A percentile compares a stretch with the other conserved stretches of the same genome.
Conservation (phyloP, 768 basidiomycete genomes). For the Naematelia encephala region DNA sequence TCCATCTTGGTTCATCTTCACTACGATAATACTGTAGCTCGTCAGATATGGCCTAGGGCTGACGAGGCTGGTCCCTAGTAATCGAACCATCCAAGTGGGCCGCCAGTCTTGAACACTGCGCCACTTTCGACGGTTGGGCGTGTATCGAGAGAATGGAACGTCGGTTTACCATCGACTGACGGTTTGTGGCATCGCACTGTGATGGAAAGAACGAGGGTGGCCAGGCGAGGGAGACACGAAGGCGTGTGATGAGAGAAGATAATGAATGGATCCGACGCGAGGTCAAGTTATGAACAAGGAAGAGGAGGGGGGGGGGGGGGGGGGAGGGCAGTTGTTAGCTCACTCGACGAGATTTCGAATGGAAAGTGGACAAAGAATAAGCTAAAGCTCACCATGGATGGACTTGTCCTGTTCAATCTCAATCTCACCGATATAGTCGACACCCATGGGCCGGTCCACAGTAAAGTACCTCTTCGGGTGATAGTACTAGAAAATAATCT, state of each 20-base stretch:
- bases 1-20: too few relatives aligned
- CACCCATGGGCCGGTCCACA: slow-evolving; percentile 40
- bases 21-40: too few relatives aligned
- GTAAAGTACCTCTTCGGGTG: slow-evolving; percentile 45
- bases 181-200: slow-evolving; percentile 43
- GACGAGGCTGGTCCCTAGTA: slow-evolving; percentile 22
- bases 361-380: too few relatives aligned
- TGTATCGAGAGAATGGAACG: slow-evolving; percentile 50
- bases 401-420: slow-evolving; percentile 48
- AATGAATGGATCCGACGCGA: too few relatives aligned
- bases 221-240: background rate
- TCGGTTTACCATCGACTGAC: slow-evolving; percentile 16
- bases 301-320: background rate
- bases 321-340: slow-evolving; percentile 1
- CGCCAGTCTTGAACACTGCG: slow-evolving; percentile 44
- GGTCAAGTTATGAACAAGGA: background rate
- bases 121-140: slow-evolving; percentile 43
- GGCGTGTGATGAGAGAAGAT: background rate
- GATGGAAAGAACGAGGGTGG: too few relatives aligned
- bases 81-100: slow-evolving; percentile 43
- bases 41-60: background rate
- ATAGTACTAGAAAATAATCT: slow-evolving; percentile 36
- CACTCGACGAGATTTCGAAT: too few relatives aligned
- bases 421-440: slow-evolving; percentile 48
- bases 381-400: slow-evolving; percentile 41